phyloP scores from a whole-genome alignment of 352 stramenopile species.

The Phytophthora pinifolia region DNA sequence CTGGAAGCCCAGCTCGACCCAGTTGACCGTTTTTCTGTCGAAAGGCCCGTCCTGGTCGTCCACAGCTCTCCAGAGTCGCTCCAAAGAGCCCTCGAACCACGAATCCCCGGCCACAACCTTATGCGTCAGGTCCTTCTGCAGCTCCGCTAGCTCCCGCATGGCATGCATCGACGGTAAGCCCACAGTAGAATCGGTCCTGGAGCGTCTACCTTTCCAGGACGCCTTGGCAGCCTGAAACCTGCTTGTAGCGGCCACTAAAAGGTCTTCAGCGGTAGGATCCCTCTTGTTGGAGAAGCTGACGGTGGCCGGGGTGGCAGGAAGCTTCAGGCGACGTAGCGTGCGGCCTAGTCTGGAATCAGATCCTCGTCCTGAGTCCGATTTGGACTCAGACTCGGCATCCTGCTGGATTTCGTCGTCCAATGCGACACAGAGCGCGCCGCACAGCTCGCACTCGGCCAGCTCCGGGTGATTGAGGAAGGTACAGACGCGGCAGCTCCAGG shows the following conservation, averaged over 20 bases:
- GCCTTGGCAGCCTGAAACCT: constrained; percentile 55
- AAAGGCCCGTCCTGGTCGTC: constrained; percentile 23
- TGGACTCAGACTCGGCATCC: background rate
- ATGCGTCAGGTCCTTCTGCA: constrained; percentile 64
- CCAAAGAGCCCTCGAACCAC: constrained; percentile 62
- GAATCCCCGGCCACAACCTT: constrained; percentile 64
- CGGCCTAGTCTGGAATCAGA: constrained; percentile 34
- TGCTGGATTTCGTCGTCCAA: constrained; percentile 3
- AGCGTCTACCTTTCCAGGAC: constrained; percentile 26
- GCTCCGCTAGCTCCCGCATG: constrained; percentile 39
- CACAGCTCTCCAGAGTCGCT: constrained; percentile 64
- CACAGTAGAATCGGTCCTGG: constrained; percentile 20
- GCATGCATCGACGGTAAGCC: constrained; percentile 40
- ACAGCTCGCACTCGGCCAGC: constrained; percentile 72
- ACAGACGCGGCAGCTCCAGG: constrained; percentile 73
- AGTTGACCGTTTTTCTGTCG: constrained; percentile 49
- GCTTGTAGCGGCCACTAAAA: constrained; percentile 49
- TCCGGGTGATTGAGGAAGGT: constrained; percentile 82
- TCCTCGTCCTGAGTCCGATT: background rate
- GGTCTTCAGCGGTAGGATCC: constrained; percentile 64
- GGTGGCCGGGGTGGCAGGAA: constrained; percentile 44
- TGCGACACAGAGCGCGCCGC: constrained; percentile 44
- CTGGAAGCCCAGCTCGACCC: constrained; percentile 80
- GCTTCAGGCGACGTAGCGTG: constrained; percentile 43
- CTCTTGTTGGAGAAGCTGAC: constrained; percentile 55